phyloP scores from a whole-genome alignment of 106 monocot genomes.

The Dactylorhiza incarnata region DNA sequence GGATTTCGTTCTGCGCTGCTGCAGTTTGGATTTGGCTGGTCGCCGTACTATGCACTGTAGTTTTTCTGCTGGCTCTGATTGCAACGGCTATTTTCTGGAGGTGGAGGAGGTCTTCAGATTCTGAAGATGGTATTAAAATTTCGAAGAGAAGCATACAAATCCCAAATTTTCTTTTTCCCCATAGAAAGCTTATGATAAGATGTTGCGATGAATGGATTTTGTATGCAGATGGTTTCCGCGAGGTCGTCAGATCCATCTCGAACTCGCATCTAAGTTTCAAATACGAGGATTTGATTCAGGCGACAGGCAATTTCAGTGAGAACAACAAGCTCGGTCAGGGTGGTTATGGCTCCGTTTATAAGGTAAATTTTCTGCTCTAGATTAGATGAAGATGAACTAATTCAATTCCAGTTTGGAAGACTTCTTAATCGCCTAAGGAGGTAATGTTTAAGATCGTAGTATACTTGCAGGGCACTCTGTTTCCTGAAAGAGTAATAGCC shows the following conservation, averaged over 20 bases:
- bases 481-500: neutral
- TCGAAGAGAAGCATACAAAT: neutral
- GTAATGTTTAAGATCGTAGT: no score
- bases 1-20: neutral
- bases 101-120: slow-evolving; percentile 12
- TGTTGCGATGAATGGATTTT: neutral
- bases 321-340: slow-evolving; percentile 65
- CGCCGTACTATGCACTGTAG: slow-evolving; percentile 12
- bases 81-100: slow-evolving; percentile 18
- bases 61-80: slow-evolving; percentile 15
- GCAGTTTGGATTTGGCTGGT: slow-evolving; percentile 8
- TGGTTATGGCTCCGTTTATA: slow-evolving; percentile 63
- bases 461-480: no score
- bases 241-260: slow-evolving; percentile 31
- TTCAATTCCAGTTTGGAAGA: no score
- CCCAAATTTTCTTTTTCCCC: neutral
- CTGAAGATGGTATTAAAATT: slow-evolving; percentile 10
- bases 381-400: neutral
- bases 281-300: slow-evolving; percentile 39
- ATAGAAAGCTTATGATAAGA: neutral
- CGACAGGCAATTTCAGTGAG: slow-evolving; percentile 47
- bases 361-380: slow-evolving; percentile 24
- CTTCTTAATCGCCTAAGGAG: no score
- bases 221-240: slow-evolving; percentile 26
- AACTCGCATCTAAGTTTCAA: slow-evolving; percentile 40